These are phyloP conservation scores for Rhizopogon roseolus DNA, from an alignment of 768 basidiomycete species.

Conservation along the genomic window DNA sequence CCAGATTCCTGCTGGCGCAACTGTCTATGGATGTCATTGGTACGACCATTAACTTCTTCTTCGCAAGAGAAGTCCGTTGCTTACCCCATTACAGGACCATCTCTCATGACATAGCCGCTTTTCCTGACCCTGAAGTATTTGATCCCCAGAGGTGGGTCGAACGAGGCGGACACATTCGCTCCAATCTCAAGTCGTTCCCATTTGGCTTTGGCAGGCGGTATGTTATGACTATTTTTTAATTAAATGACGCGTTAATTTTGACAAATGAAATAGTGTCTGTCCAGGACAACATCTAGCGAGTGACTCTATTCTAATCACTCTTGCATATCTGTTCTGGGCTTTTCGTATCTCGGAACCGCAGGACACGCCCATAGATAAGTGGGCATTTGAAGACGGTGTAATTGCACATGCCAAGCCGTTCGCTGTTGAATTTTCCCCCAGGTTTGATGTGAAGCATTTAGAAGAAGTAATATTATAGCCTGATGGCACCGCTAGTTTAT, in stretches of 20 bases:
- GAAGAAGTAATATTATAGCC: too few species aligned
- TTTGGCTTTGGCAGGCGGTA: conserved; percentile 51
- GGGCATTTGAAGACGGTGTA: conserved; percentile 52
- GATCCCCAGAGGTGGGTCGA: too few species aligned
- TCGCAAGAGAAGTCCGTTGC: too few species aligned
- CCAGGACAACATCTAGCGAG: conserved; percentile 47
- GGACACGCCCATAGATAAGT: conserved; percentile 46
- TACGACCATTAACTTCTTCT: neutral
- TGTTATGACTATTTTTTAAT: neutral
- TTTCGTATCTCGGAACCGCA: conserved; percentile 49
- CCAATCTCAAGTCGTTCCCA: conserved; percentile 41
- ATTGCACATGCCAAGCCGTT: conserved; percentile 56
- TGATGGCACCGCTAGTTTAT: too few species aligned
- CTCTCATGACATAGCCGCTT: too few species aligned
- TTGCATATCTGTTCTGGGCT: conserved; percentile 58
- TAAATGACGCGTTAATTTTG: too few species aligned
- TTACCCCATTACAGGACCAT: too few species aligned
- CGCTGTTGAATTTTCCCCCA: conserved; percentile 45
- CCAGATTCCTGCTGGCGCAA: conserved; percentile 18
- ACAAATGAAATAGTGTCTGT: conserved; percentile 38
- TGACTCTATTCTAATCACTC: conserved; percentile 54
- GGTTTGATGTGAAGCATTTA: conserved; percentile 16
- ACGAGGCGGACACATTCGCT: conserved; percentile 40
- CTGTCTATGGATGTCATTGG: conserved; percentile 18
- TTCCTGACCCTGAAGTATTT: too few species aligned